Evolutionary conservation across 2,329 filamentous ascomycete species (phyloP).

Genomic region (Alternaria sp.): DNA sequence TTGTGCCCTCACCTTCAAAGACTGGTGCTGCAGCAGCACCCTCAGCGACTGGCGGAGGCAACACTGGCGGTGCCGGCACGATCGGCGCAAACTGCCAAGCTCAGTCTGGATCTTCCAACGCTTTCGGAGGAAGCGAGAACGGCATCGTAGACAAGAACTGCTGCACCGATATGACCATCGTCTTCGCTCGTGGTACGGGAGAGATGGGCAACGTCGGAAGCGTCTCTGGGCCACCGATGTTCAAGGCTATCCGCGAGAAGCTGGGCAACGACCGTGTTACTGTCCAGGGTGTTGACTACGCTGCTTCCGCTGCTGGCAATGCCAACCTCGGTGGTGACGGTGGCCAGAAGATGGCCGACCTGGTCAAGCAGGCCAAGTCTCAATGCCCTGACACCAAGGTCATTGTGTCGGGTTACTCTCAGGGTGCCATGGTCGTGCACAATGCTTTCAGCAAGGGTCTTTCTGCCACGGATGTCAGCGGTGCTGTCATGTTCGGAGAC

Average conservation of each 20-base stretch:
- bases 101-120: constrained; percentile 26
- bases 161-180: constrained; percentile 55
- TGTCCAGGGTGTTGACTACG: constrained; percentile 45
- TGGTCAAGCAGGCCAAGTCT: constrained; percentile 33
- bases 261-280: constrained; percentile 38
- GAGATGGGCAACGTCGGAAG: constrained; percentile 56
- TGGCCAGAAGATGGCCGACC: constrained; percentile 36
- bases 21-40: constrained; percentile 1
- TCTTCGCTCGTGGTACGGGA: constrained; percentile 55
- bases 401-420: constrained; percentile 44
- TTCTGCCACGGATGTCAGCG: constrained; percentile 32
- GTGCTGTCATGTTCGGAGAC: constrained; percentile 42
- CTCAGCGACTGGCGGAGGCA: not conserved
- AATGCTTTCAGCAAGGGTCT: constrained; percentile 38
- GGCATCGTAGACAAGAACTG: constrained; percentile 50
- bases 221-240: constrained; percentile 52
- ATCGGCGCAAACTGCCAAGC: constrained; percentile 35
- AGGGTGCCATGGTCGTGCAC: constrained; percentile 47
- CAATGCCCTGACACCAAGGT: constrained; percentile 45
- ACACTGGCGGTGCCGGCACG: constrained; percentile 15
- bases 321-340: constrained; percentile 36
- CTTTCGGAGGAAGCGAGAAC: constrained; percentile 46
- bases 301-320: constrained; percentile 39
- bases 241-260: constrained; percentile 37
- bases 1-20: not conserved